These are phyloP conservation scores for Meredithiella fracta DNA, from an alignment of 2,329 filamentous ascomycete genomes.

Conservation along the genomic window DNA sequence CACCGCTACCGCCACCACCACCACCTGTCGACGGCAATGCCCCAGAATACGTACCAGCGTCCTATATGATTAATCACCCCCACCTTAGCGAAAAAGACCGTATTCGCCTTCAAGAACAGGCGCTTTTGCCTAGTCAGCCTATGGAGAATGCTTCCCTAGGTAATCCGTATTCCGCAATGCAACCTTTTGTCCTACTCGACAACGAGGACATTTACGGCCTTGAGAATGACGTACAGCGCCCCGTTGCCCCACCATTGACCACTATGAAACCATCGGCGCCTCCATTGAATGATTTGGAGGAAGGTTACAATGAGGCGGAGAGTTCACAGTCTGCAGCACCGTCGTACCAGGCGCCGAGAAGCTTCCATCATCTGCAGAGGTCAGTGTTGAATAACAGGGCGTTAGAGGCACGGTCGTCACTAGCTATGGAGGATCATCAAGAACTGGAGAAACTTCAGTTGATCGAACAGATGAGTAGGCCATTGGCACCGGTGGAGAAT, in stretches of 20 bases:
- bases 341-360: constrained; percentile 18
- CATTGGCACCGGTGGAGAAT: constrained; percentile 38
- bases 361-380: constrained; percentile 3
- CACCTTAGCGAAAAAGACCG: constrained; percentile 67
- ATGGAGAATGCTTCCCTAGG: constrained; percentile 12
- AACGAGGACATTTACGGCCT: constrained; percentile 31
- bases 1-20: constrained; percentile 14
- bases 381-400: neutral
- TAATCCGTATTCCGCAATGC: constrained; percentile 24
- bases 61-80: constrained; percentile 42
- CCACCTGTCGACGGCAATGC: constrained; percentile 37
- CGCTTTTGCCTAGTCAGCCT: constrained; percentile 62
- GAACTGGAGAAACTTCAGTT: constrained; percentile 54
- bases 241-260: constrained; percentile 14
- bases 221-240: constrained; percentile 31
- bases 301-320: constrained; percentile 14
- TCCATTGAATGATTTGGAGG: constrained; percentile 7
- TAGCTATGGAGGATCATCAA: constrained; percentile 52
- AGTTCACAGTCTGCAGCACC: constrained; percentile 14
- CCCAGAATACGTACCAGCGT: constrained; percentile 43
- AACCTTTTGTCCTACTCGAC: constrained; percentile 17
- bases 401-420: neutral
- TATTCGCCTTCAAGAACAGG: constrained; percentile 58
- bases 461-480: constrained; percentile 47
- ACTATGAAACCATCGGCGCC: constrained; percentile 8